Evolutionary conservation across 2,329 filamentous ascomycete species (phyloP).

Genomic region (Clonostachys byssicola): DNA sequence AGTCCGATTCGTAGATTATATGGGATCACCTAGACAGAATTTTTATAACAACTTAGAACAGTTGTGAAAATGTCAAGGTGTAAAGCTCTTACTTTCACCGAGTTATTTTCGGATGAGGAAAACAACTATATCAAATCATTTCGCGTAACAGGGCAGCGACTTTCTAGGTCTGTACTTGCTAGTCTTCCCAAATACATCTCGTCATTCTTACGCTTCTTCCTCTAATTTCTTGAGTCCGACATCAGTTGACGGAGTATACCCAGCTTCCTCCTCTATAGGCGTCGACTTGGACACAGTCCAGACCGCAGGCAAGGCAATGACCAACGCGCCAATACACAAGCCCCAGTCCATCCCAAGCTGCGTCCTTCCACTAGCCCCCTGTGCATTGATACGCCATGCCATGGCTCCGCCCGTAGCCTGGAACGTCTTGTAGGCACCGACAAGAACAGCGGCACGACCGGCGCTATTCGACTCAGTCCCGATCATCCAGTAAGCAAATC

Average conservation of each 20-base stretch:
- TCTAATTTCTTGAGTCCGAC: not conserved
- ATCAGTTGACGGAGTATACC: slow-evolving; percentile 7
- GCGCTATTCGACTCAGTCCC: slow-evolving; percentile 37
- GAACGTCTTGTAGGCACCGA: slow-evolving; percentile 41
- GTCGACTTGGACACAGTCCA: slow-evolving; percentile 25
- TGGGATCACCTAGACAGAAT: too few species aligned
- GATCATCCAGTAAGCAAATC: slow-evolving; percentile 58
- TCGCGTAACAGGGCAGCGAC: too few species aligned
- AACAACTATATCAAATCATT: too few species aligned
- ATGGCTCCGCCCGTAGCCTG: slow-evolving; percentile 37
- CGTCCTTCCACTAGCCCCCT: slow-evolving; percentile 24
- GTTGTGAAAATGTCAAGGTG: too few species aligned
- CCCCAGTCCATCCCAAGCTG: slow-evolving; percentile 42
- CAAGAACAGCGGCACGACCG: slow-evolving; percentile 32
- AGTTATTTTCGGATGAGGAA: too few species aligned
- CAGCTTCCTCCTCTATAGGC: slow-evolving; percentile 13
- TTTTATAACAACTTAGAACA: too few species aligned
- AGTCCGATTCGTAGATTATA: too few species aligned
- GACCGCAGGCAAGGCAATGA: slow-evolving; percentile 35
- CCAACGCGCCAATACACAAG: slow-evolving; percentile 34
- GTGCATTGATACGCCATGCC: slow-evolving; percentile 37
- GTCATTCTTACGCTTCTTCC: not conserved
- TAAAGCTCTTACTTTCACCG: too few species aligned
- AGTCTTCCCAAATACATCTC: too few species aligned
- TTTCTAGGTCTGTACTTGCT: too few species aligned